Percentiles rank a stretch among this genome's conserved stretches.
These are phyloP conservation scores for Lachancea lanzarotensis DNA, from an alignment of 805 yeast species.

Conservation along the genomic window DNA sequence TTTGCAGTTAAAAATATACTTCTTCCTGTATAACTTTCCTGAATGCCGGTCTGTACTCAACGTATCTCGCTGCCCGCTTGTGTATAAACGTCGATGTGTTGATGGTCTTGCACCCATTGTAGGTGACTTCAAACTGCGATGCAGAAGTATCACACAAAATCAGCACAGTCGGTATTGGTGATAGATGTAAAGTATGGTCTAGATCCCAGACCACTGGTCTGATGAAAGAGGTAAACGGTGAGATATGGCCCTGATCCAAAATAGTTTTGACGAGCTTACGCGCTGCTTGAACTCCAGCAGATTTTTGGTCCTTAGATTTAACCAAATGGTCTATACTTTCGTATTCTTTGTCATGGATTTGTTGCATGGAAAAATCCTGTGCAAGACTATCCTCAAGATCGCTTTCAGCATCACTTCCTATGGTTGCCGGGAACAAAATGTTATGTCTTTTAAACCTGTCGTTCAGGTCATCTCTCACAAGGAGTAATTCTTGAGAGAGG, in stretches of 20 bases:
- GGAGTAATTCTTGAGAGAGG: constrained; percentile 73
- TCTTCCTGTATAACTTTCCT: constrained; percentile 47
- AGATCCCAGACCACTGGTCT: constrained; percentile 65
- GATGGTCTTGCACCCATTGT: constrained; percentile 73
- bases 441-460: constrained; percentile 66
- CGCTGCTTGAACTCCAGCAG: constrained; percentile 47
- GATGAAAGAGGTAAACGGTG: constrained; percentile 62
- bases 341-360: constrained; percentile 21
- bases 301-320: constrained; percentile 30
- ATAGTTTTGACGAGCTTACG: constrained; percentile 71
- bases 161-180: constrained; percentile 68
- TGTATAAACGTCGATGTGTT: constrained; percentile 58
- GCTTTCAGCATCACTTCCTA: constrained; percentile 24
- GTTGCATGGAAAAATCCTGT: constrained; percentile 8
- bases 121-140: constrained; percentile 65
- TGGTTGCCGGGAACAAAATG: constrained; percentile 41
- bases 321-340: constrained; percentile 25
- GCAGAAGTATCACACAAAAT: constrained; percentile 66
- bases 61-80: constrained; percentile 50
- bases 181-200: constrained; percentile 61
- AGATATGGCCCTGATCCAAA: constrained; percentile 79
- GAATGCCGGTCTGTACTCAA: constrained; percentile 63
- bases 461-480: constrained; percentile 68
- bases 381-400: constrained; percentile 18
- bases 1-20: constrained; percentile 32